Base-by-base conservation (phyloP, 345 rosid species). In the Pelargonium nanum region DNA sequence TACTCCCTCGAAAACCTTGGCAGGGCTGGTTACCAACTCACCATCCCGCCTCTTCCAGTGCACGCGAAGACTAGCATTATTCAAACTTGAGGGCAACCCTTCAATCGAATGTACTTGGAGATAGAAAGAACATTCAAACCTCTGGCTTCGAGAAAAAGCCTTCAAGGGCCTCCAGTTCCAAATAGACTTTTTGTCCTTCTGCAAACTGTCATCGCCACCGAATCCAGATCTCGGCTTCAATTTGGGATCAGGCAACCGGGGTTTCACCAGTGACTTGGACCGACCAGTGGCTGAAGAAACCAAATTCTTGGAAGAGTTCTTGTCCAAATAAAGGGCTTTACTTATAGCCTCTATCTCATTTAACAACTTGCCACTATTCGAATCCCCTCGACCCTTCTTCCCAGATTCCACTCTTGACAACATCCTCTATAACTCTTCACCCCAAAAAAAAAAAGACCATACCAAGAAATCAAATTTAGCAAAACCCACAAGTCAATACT, bases 11-110 rank as follows among this genome's bases (percentile, higher is more conserved):
- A 56, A 62, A 75, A 82, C 90, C 74, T 74, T 85, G 0, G 73
- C 84, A 15, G 95, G 83, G 48, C 76, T 74, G 23, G 96, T 86
- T 65, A 63, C 70, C 62, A 78, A 56, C 53, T 74, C 77, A n/a
- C 83, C 96, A 65, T 86, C 95, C 61, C 95, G 81, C 72, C 98
- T 86, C 79, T 82, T 92, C 96, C 91, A 92, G 57, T 83, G 85
- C 68, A 92, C 98, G 9, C 84, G 67, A 57, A 92, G 74, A 71
- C 76, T 79, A 60, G 68, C 62, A 69, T 75, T 77, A 52, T 82
- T 74, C 45, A 92, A 83, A 69, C 73, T 74, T 0, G 53, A 66
- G 1, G 95, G 95, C 71, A 92, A 64, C 9, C 84, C 83, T 60
- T 88, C 86, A 22, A 92, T 71, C 17, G 83, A 75, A 67, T 83